These are phyloP conservation scores for Dendrocalamus latiflorus DNA, from an alignment of 202 grass and related monocot species.

Conservation along the genomic window DNA sequence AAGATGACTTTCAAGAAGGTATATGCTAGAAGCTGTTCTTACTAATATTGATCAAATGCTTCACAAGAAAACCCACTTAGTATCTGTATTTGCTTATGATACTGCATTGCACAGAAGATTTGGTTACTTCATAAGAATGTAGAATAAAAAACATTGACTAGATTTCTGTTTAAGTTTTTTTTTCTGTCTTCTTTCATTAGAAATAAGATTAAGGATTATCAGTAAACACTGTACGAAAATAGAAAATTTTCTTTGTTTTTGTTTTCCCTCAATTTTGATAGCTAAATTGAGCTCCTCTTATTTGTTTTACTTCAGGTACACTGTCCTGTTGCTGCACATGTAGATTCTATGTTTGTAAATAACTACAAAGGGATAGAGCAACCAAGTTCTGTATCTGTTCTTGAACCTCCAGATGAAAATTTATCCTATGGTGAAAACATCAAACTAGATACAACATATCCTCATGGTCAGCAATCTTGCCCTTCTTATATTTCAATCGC, in stretches of 20 bases:
- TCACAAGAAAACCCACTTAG: neutral
- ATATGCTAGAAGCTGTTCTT: neutral
- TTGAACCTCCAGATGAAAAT: slow-evolving; percentile 41
- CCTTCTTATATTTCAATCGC: neutral
- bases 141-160: too few species aligned
- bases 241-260: neutral
- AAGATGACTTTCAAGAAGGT: slow-evolving; percentile 43
- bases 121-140: slow-evolving; percentile 1
- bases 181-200: neutral
- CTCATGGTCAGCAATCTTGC: slow-evolving; percentile 27
- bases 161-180: neutral
- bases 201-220: neutral
- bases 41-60: neutral
- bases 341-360: slow-evolving; percentile 14
- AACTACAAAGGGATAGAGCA: slow-evolving; percentile 42
- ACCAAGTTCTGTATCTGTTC: slow-evolving; percentile 57
- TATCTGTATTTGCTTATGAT: neutral
- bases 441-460: slow-evolving; percentile 24
- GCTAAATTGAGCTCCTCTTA: slow-evolving; percentile 1
- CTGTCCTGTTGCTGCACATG: slow-evolving; percentile 15
- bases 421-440: slow-evolving; percentile 30
- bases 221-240: neutral
- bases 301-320: slow-evolving; percentile 24
- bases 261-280: neutral
- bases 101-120: neutral